These are phyloP conservation scores for Neocallimastix lanati DNA, from an alignment of 192 early-diverging fungal genomes.

Conservation along the genomic window DNA sequence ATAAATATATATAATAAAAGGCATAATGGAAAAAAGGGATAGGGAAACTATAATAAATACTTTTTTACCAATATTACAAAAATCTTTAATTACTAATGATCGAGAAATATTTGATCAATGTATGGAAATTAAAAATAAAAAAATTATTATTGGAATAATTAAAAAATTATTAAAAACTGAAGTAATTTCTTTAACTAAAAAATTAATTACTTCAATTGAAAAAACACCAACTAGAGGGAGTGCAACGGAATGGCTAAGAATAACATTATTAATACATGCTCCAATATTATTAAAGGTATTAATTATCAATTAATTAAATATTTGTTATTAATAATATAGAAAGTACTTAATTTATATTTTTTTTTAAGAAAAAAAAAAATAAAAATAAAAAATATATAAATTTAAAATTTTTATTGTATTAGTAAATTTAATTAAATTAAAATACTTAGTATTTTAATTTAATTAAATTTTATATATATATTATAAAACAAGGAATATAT, in stretches of 20 bases:
- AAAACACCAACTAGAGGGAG: neutral
- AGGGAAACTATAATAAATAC: neutral
- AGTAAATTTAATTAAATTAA: too few relatives aligned
- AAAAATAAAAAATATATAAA: too few relatives aligned
- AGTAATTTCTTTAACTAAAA: neutral
- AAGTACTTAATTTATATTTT: too few relatives aligned
- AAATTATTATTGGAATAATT: neutral
- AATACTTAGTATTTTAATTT: too few relatives aligned
- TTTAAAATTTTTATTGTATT: too few relatives aligned
- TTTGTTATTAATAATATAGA: too few relatives aligned
- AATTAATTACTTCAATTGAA: neutral
- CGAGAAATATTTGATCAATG: neutral
- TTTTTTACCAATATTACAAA: neutral
- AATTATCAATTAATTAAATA: neutral
- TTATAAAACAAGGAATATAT: too few relatives aligned
- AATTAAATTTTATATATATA: too few relatives aligned
- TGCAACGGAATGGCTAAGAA: neutral
- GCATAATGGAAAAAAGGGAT: neutral
- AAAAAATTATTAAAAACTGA: neutral
- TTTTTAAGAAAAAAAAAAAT: too few relatives aligned
- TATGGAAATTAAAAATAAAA: neutral
- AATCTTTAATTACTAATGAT: neutral
- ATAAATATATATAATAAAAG: too few relatives aligned
- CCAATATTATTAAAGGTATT: neutral
- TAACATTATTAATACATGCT: neutral